A percentile compares a stretch with the other conserved stretches of the same genome.
Evolutionary conservation across 495 filamentous ascomycete species (phyloP).

Genomic region (Neurospora sp.): DNA sequence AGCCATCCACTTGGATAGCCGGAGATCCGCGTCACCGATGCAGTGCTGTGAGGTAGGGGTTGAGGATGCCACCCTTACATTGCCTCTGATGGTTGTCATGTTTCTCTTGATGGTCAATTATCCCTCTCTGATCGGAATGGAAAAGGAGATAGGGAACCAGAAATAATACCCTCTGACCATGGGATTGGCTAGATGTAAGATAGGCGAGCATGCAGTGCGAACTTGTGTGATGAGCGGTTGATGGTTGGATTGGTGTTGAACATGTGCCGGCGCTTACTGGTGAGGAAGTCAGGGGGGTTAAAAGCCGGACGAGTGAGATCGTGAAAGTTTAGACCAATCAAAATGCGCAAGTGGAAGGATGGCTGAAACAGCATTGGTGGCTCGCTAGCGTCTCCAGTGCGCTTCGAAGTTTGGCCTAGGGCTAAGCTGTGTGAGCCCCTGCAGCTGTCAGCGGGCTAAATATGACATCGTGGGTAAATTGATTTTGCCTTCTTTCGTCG

Average conservation of each 20-base stretch:
- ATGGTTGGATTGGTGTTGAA: background rate
- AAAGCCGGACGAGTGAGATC: background rate
- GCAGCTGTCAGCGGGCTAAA: background rate
- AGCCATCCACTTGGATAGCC: background rate
- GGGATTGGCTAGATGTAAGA: background rate
- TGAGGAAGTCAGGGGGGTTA: background rate
- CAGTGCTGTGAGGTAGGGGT: background rate
- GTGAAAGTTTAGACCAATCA: background rate
- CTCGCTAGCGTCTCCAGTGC: background rate
- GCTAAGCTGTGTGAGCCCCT: background rate
- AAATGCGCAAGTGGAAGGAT: background rate
- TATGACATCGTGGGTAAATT: background rate
- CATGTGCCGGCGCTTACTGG: background rate
- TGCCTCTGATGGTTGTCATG: background rate
- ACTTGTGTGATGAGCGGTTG: background rate
- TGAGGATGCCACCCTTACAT: background rate
- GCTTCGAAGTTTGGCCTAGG: background rate
- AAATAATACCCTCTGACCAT: background rate
- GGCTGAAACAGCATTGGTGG: background rate
- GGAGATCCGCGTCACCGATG: background rate
- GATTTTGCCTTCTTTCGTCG: background rate
- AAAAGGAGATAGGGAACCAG: background rate
- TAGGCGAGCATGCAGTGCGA: background rate
- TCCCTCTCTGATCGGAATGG: background rate
- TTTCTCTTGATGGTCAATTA: background rate